Evolutionary conservation across 352 stramenopile genomes (phyloP).

Genomic region (Globisporangium viniferum): DNA sequence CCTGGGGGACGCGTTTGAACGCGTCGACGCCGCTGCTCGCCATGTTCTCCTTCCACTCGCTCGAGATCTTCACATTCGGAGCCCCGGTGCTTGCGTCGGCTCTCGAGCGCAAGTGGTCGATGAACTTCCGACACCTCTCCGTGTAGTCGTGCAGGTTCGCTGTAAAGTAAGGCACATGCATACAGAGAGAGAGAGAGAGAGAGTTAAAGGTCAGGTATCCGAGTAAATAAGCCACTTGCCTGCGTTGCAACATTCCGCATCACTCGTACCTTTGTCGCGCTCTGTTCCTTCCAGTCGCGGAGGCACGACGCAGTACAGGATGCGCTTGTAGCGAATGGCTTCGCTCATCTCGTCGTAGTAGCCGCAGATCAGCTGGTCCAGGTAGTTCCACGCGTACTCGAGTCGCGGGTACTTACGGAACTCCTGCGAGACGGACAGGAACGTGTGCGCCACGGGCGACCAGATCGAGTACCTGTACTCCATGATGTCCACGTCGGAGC

Average conservation of each 20-base stretch:
- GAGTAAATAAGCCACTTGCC: background rate
- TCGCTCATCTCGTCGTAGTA: constrained; percentile 88
- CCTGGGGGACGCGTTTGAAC: constrained; percentile 65
- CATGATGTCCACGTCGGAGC: constrained; percentile 74
- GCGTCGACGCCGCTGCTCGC: constrained; percentile 42
- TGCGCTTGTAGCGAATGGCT: constrained; percentile 77
- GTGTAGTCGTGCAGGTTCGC: constrained; percentile 58
- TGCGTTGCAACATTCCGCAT: background rate
- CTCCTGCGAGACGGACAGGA: constrained; percentile 64
- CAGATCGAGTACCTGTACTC: constrained; percentile 83
- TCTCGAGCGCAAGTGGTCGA: constrained; percentile 65
- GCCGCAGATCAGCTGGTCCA: constrained; percentile 83
- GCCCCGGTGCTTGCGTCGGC: constrained; percentile 51
- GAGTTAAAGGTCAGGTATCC: background rate
- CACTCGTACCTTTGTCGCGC: constrained; percentile 23
- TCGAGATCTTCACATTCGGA: constrained; percentile 52
- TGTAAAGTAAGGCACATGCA: constrained; percentile 14
- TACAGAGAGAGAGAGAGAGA: background rate
- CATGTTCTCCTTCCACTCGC: constrained; percentile 41
- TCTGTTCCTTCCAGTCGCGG: constrained; percentile 32
- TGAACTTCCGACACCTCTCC: constrained; percentile 62
- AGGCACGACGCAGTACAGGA: constrained; percentile 68
- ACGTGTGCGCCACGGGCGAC: constrained; percentile 60
- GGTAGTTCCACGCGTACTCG: constrained; percentile 85
- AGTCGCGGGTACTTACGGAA: constrained; percentile 82